phyloP scores from a whole-genome alignment of 2,329 filamentous ascomycete genomes.

The Sarocladiaceae sp. region DNA sequence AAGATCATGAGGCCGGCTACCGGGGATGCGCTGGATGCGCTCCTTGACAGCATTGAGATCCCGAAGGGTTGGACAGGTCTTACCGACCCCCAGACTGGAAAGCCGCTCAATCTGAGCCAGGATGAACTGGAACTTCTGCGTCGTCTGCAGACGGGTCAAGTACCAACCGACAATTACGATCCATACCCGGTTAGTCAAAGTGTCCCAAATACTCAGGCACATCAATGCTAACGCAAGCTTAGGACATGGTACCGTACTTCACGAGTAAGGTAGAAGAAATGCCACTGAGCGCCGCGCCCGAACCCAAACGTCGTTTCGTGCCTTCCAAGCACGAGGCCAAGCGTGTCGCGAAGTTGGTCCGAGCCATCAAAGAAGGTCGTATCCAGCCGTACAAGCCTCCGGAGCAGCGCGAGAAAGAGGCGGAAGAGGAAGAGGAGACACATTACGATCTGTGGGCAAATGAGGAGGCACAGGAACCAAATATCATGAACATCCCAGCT shows the following conservation, averaged over 20 bases:
- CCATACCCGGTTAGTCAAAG: slow-evolving; percentile 69
- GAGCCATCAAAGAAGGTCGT: slow-evolving; percentile 88
- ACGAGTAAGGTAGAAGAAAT: slow-evolving; percentile 87
- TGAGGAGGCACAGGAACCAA: slow-evolving; percentile 75
- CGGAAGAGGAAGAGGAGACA: slow-evolving; percentile 65
- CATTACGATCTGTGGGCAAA: slow-evolving; percentile 95
- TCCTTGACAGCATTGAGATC: slow-evolving; percentile 93
- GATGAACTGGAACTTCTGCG: slow-evolving; percentile 87
- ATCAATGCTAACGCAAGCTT: slow-evolving; percentile 13
- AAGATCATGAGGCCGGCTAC: slow-evolving; percentile 95
- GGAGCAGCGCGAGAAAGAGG: slow-evolving; percentile 61
- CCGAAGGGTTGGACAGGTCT: slow-evolving; percentile 97
- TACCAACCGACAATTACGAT: slow-evolving; percentile 84
- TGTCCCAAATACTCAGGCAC: background rate
- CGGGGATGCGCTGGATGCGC: slow-evolving; percentile 85
- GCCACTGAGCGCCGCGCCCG: slow-evolving; percentile 90
- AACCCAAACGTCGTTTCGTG: slow-evolving; percentile 92
- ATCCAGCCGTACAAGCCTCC: slow-evolving; percentile 86
- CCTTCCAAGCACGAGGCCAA: slow-evolving; percentile 97
- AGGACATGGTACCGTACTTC: slow-evolving; percentile 91
- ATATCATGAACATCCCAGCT: slow-evolving; percentile 91
- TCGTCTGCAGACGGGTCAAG: slow-evolving; percentile 83
- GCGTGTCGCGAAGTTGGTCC: slow-evolving; percentile 94
- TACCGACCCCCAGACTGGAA: slow-evolving; percentile 90
- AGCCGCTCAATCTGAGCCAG: slow-evolving; percentile 79